Evolutionary conservation across 1,284 basidiomycete species (phyloP), one percentile per base, ranked within the genome.

Genomic region (Xerocomus alliaceus): DNA sequence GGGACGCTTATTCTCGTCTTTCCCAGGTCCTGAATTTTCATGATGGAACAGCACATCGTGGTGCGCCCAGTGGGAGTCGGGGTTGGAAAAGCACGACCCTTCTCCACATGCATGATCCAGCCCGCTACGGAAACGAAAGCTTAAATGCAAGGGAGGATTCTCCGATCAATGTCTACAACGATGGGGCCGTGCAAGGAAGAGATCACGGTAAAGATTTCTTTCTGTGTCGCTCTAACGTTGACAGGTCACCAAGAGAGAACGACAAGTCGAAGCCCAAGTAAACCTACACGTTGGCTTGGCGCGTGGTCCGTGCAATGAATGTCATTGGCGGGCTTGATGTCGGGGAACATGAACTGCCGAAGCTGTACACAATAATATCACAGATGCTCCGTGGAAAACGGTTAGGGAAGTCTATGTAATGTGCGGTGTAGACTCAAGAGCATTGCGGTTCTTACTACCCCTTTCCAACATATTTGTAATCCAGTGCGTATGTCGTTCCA

Each of bases 11-110:
- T 86, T 72, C 87, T 89, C n/a, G 80, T 84, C 60, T 86, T 86
- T 41, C 86, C 83, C 26, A 97, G 76, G 74, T 95, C 92, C 94
- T 95, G 97, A 47, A 97, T 88, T 76, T 95, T 96, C 58, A 97
- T 80, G 22, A 95, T 76, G 0, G 93, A 92, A 49, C 88, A 85
- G n/a, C 87, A 81, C 17, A 87, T 82, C 91, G 93, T 67, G 55
- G 34, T 17, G 42, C 13, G 11, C 5, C 34, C 34, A n/a, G 15
- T 20, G 26, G 15, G 13, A 37, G 66, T 75, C 51, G 67, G 44
- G 24, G 22, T 41, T 51, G 47, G 31, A 47, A 62, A 54, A 51
- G 39, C 41, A 53, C 48, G 49, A 35, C 89, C 46, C 90, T 79
- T 47, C 91, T 81, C 83, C 11, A 86, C 83, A 79, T 95, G 93